Conservation (phyloP, 169 alveolate genomes). For the Eimeria necatrix region DNA sequence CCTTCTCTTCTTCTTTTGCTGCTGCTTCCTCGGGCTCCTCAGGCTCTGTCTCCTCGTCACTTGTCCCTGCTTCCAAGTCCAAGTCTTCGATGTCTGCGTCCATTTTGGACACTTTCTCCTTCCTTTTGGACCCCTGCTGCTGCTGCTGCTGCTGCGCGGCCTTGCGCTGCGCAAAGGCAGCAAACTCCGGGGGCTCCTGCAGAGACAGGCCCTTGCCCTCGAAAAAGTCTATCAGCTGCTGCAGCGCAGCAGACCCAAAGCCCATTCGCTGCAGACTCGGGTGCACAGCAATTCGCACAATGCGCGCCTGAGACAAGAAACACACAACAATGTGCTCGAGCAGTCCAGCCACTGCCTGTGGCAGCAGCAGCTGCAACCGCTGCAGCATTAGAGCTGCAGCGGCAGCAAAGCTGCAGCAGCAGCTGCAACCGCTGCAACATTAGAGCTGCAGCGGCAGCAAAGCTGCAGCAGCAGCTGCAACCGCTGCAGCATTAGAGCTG, state of each 20-base stretch:
- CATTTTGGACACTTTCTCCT: constrained; percentile 17
- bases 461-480: too few relatives aligned
- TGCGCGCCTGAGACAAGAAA: constrained; percentile 90
- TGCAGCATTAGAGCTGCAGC: background rate
- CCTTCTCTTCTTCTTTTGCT: background rate
- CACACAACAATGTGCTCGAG: background rate
- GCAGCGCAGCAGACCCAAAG: constrained; percentile 97
- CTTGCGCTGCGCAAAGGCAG: constrained; percentile 16
- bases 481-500: too few relatives aligned
- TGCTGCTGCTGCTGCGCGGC: constrained; percentile 33
- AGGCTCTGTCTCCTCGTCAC: constrained; percentile 1
- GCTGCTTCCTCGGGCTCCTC: background rate
- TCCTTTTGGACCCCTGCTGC: constrained; percentile 31
- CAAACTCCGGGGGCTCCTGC: constrained; percentile 41
- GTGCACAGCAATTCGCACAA: constrained; percentile 99
- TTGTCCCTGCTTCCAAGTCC: constrained; percentile 32
- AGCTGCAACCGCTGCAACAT: too few relatives aligned
- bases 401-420: too few relatives aligned
- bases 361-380: background rate
- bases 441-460: too few relatives aligned
- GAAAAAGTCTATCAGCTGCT: constrained; percentile 86
- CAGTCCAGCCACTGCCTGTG: background rate
- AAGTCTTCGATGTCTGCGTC: constrained; percentile 24
- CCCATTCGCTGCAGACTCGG: constrained; percentile 98
- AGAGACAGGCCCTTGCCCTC: constrained; percentile 65